phyloP scores from a whole-genome alignment of 305 asterid genomes.

The Fraxinus sp. region DNA sequence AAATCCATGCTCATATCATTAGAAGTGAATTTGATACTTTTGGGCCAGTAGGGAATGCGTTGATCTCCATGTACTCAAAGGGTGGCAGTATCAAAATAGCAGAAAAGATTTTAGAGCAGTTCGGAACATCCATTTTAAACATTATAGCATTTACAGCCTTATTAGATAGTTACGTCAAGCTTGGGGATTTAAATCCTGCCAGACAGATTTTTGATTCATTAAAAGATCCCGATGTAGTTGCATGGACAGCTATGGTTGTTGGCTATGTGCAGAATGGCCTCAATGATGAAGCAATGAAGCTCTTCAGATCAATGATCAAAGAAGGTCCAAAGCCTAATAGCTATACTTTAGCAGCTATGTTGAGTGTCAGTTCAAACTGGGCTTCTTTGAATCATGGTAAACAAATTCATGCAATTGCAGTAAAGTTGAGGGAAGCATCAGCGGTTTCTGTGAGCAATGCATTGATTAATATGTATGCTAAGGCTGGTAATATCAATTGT shows the following conservation, averaged over 20 bases:
- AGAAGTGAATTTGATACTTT: constrained; percentile 47
- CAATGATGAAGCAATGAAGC: constrained; percentile 56
- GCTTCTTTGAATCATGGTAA: constrained; percentile 78
- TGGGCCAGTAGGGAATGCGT: constrained; percentile 65
- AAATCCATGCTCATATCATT: constrained; percentile 60
- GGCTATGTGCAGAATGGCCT: constrained; percentile 70
- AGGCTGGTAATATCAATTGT: constrained; percentile 53
- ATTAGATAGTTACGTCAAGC: constrained; percentile 74
- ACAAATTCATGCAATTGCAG: constrained; percentile 66
- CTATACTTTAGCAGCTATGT: constrained; percentile 74
- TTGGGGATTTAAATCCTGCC: constrained; percentile 74
- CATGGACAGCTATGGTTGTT: constrained; percentile 90
- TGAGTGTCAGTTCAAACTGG: constrained; percentile 62
- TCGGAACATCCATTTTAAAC: constrained; percentile 41
- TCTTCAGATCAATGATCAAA: constrained; percentile 59
- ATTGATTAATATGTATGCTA: constrained; percentile 73
- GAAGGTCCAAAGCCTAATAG: constrained; percentile 65
- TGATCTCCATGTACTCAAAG: constrained; percentile 79
- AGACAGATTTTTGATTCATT: constrained; percentile 65
- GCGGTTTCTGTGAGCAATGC: constrained; percentile 74
- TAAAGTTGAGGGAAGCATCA: constrained; percentile 49
- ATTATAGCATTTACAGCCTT: constrained; percentile 74
- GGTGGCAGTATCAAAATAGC: constrained; percentile 65
- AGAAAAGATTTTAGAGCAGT: constrained; percentile 36
- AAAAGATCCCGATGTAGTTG: constrained; percentile 70